Evolutionary conservation across 2,329 filamentous ascomycete genomes (phyloP).

Genomic region (Conoideocrella luteorostrata): DNA sequence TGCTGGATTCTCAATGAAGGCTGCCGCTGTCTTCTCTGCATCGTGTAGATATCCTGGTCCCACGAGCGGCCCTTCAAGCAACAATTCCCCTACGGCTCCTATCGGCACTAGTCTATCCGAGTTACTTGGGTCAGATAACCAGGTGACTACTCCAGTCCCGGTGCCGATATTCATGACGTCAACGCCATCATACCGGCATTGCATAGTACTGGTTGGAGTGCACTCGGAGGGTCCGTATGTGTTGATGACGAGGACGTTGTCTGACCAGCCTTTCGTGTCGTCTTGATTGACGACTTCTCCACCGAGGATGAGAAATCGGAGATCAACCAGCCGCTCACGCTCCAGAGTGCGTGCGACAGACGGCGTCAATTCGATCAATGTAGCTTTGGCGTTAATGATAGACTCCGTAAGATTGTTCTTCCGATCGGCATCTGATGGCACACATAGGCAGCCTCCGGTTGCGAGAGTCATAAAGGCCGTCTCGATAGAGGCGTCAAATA

Average conservation of each 20-base stretch:
- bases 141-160: no score
- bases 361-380: conserved; percentile 4
- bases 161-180: no score
- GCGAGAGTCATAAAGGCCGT: conserved; percentile 7
- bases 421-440: conserved; percentile 2
- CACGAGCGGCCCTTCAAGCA: conserved; percentile 38
- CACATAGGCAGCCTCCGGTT: conserved; percentile 9
- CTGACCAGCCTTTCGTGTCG: neutral
- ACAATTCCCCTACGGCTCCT: conserved; percentile 23
- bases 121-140: neutral
- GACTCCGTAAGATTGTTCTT: conserved; percentile 4
- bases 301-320: conserved; percentile 4
- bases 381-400: neutral
- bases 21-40: conserved; percentile 21
- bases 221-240: conserved; percentile 8
- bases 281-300: neutral
- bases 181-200: no score
- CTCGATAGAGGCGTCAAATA: conserved; percentile 7
- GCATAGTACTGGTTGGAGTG: conserved; percentile 1
- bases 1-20: conserved; percentile 19
- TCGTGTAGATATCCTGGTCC: conserved; percentile 43
- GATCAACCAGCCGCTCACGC: no score
- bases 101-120: neutral
- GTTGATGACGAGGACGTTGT: conserved; percentile 2
- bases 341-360: neutral